Percentiles rank a stretch among this genome's conserved stretches.
Evolutionary conservation across 768 basidiomycete genomes (phyloP).

Genomic region (Lentinula lateritia): DNA sequence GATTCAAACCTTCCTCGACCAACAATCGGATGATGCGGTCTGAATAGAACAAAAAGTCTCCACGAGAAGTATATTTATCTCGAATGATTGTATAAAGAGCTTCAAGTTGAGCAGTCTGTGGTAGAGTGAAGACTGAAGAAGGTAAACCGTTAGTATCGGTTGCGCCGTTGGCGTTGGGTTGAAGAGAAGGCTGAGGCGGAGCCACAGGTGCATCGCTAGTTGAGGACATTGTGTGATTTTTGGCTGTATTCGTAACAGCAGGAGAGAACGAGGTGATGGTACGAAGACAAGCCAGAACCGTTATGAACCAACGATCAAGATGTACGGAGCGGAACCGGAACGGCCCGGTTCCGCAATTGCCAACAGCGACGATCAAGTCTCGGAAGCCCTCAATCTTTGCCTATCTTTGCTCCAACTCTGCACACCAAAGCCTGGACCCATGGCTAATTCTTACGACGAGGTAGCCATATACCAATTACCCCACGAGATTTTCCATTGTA

Average conservation of each 20-base stretch:
- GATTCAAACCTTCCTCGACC: slow-evolving; percentile 87
- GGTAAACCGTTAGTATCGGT: slow-evolving; percentile 42
- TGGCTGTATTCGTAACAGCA: neutral
- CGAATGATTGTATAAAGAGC: slow-evolving; percentile 94
- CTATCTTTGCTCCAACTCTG: neutral
- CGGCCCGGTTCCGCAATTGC: neutral
- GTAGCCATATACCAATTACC: slow-evolving; percentile 3
- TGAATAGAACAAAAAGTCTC: slow-evolving; percentile 95
- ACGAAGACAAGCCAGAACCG: neutral
- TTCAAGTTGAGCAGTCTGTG: slow-evolving; percentile 89
- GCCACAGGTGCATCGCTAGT: neutral
- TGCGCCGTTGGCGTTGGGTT: neutral
- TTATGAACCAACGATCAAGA: neutral
- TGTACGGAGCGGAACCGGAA: neutral
- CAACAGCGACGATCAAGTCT: neutral
- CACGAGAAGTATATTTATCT: slow-evolving; percentile 79
- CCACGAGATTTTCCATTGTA: neutral
- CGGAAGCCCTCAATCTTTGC: neutral
- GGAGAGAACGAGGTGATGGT: neutral
- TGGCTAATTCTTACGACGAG: slow-evolving; percentile 1
- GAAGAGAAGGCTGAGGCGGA: slow-evolving; percentile 4
- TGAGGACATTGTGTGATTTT: neutral
- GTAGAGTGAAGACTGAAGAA: slow-evolving; percentile 82
- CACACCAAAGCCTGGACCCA: neutral
- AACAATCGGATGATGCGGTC: slow-evolving; percentile 85